Evolutionary conservation across 257 asterid species (phyloP).

Genomic region (Solanum bulbocastanum): DNA sequence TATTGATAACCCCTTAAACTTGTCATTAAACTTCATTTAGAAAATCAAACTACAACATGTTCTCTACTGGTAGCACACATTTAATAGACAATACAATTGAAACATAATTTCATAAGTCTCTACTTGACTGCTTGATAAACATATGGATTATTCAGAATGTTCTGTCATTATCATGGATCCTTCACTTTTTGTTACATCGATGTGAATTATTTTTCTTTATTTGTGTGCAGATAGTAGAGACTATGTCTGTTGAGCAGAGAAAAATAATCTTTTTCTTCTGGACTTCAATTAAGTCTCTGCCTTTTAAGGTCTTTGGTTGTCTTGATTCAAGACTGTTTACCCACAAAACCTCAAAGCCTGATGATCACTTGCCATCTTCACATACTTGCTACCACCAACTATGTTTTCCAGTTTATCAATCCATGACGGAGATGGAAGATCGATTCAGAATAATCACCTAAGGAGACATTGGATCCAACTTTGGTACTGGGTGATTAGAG

Average conservation of each 20-base stretch:
- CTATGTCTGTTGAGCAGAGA: conserved; percentile 68
- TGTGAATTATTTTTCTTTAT: background rate
- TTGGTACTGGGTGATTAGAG: conserved; percentile 34
- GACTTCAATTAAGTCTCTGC: conserved; percentile 82
- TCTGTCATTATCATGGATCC: background rate
- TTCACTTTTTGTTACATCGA: background rate
- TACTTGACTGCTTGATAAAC: background rate
- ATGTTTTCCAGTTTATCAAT: conserved; percentile 65
- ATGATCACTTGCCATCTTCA: conserved; percentile 67
- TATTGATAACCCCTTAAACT: background rate
- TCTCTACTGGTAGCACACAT: background rate
- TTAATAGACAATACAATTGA: background rate
- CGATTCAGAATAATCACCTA: conserved; percentile 59
- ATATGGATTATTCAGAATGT: background rate
- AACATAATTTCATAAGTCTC: background rate
- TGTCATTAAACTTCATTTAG: background rate
- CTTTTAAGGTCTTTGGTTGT: conserved; percentile 73
- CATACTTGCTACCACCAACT: conserved; percentile 85
- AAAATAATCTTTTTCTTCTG: conserved; percentile 80
- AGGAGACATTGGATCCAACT: conserved; percentile 80
- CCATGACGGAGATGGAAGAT: conserved; percentile 27
- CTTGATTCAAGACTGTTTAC: conserved; percentile 61
- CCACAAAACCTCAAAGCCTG: conserved; percentile 33
- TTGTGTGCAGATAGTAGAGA: conserved; percentile 39
- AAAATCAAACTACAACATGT: background rate